Percentiles rank a stretch among this genome's conserved stretches.
Evolutionary conservation across 2,329 filamentous ascomycete genomes (phyloP).

Genomic region (Sodiomyces alkalinus): DNA sequence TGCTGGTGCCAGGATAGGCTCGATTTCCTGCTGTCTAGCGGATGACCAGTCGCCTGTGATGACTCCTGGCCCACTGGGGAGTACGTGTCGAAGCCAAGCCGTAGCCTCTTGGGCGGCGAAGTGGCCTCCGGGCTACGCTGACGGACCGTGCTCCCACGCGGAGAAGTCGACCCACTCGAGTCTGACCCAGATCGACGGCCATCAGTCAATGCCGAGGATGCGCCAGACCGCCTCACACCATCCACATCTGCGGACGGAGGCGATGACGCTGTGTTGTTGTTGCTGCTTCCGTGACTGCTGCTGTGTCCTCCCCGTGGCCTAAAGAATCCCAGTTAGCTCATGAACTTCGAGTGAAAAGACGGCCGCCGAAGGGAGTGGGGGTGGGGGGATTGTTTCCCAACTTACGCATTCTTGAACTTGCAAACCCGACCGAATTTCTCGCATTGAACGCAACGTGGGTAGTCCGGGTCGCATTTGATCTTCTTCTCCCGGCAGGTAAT

Average conservation of each 20-base stretch:
- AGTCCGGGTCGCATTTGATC: conserved; percentile 89
- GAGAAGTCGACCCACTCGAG: conserved; percentile 32
- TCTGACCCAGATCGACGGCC: conserved; percentile 24
- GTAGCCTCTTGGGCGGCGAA: conserved; percentile 31
- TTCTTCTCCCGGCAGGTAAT: conserved; percentile 92
- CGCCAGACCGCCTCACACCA: conserved; percentile 21
- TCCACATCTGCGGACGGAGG: conserved; percentile 36
- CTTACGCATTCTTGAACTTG: conserved; percentile 75
- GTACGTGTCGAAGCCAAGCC: conserved; percentile 31
- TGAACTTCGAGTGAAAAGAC: not conserved
- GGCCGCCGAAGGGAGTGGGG: too few relatives aligned
- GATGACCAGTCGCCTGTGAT: conserved; percentile 14
- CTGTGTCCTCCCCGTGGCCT: conserved; percentile 43
- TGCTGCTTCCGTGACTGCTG: too few relatives aligned
- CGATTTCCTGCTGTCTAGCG: conserved; percentile 23
- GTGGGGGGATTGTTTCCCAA: conserved; percentile 13
- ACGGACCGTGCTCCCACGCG: conserved; percentile 22
- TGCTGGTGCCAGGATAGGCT: conserved; percentile 21
- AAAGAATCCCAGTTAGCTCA: conserved; percentile 8
- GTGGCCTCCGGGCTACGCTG: conserved; percentile 15
- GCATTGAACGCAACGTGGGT: conserved; percentile 77
- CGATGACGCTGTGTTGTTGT: conserved; percentile 40
- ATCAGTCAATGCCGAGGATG: conserved; percentile 13
- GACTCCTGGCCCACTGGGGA: conserved; percentile 18
- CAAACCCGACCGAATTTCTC: conserved; percentile 80